Percentiles rank a stretch among this genome's conserved stretches.
Evolutionary conservation across 768 basidiomycete genomes (phyloP).

Genomic region (Mycena belliarum): DNA sequence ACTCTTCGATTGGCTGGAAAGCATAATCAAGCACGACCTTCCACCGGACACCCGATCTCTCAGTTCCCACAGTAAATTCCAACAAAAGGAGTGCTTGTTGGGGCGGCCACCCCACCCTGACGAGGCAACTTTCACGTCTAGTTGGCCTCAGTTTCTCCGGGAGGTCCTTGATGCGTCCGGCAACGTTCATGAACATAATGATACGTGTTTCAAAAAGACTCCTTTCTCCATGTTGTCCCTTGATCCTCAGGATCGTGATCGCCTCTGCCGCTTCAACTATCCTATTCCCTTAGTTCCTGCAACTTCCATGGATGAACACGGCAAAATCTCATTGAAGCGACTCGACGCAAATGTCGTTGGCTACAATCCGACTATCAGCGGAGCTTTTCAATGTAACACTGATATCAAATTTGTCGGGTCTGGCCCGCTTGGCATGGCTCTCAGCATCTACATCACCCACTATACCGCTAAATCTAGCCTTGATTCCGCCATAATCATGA

Average conservation of each 20-base stretch:
- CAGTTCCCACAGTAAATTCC: neutral
- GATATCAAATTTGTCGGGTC: constrained; percentile 20
- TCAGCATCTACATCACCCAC: constrained; percentile 6
- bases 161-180: too few species aligned
- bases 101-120: neutral
- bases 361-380: too few species aligned
- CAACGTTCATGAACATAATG: too few species aligned
- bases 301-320: neutral
- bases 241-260: too few species aligned
- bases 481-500: constrained; percentile 15
- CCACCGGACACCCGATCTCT: neutral
- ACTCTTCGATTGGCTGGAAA: constrained; percentile 4
- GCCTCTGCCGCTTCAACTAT: constrained; percentile 15
- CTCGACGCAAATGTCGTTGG: constrained; percentile 2
- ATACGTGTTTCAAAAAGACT: too few species aligned
- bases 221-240: too few species aligned
- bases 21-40: too few species aligned
- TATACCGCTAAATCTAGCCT: constrained; percentile 13
- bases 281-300: neutral
- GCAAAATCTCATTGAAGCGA: constrained; percentile 11
- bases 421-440: constrained; percentile 7
- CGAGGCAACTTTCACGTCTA: neutral
- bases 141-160: too few species aligned
- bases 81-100: neutral
- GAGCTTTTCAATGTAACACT: constrained; percentile 18